Evolutionary conservation across 345 rosid genomes (phyloP), one percentile per base, ranked within the genome.

Genomic region (Clausena lansium): DNA sequence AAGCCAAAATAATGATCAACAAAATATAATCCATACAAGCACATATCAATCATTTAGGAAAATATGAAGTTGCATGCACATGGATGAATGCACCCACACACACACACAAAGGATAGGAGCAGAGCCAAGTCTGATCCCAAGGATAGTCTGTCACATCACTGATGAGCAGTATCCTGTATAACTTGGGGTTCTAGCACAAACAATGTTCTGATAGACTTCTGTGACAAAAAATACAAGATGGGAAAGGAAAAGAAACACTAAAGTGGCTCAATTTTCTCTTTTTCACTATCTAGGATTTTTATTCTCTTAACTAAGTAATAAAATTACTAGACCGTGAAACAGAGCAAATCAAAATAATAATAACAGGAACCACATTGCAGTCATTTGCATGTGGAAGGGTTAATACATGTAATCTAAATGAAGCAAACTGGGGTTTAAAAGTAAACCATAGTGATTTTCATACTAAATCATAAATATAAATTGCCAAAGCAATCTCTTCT

Each of bases 261-360:
- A 33, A 57, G 33, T n/a, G 41, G 64, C 22, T 36, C n/a, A 33
- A 57, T 35, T 24, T 45, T 55, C 45, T 54, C 9, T 33, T 28
- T 14, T 30, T 20, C 38, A 15, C 20, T 15, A 25, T 32, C 33
- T 45, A 41, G 19, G 59, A 50, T 20, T 64, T 64, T 22, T 32
- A 15, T 30, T 74, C 58, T 47, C 24, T 62, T 22, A 32, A 63
- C 61, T 22, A 13, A 32, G 6, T 11, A 33, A 64, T 47, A n/a
- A 55, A 47, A 66, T 63, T 59, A 59, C 33, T 25, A 64, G 30
- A 64, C 41, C 61, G 50, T 25, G 55, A 75, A 75, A 22, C 67
- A 60, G 10, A 74, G 61, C 32, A 50, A 5, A 11, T 22, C 33
- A 52, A 52, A 14, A 52, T 17, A 52, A 52, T 57, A 39, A 57